phyloP scores from a whole-genome alignment of 78 protist genomes.

The Polysphondylium violaceum region DNA sequence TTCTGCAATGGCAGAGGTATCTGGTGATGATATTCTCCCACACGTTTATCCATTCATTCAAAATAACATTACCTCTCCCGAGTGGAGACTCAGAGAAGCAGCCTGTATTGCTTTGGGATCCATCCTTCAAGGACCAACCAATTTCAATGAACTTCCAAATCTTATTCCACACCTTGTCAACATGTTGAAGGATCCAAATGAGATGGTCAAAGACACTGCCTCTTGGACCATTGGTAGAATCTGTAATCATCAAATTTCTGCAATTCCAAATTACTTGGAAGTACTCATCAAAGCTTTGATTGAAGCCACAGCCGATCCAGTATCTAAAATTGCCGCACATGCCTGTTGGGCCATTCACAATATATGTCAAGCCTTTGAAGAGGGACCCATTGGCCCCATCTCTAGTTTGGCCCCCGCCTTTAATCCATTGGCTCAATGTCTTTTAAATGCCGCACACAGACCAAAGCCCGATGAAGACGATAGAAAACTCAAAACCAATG shows the following conservation, averaged over 20 bases:
- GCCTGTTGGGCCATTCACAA: constrained; percentile 90
- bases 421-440: constrained; percentile 11
- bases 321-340: constrained; percentile 86
- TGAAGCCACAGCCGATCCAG: constrained; percentile 58
- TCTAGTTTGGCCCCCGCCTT: not conserved
- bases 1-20: constrained; percentile 45
- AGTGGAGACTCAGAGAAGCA: constrained; percentile 90
- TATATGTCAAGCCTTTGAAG: constrained; percentile 46
- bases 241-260: constrained; percentile 73
- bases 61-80: constrained; percentile 56
- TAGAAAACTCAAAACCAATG: constrained; percentile 75
- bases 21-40: constrained; percentile 80
- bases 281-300: not conserved
- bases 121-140: constrained; percentile 51
- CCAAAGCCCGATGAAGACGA: constrained; percentile 75
- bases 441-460: constrained; percentile 61
- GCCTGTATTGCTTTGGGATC: constrained; percentile 89
- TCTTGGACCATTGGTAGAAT: constrained; percentile 93
- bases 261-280: constrained; percentile 11
- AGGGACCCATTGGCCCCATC: constrained; percentile 54
- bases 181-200: constrained; percentile 47
- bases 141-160: not conserved
- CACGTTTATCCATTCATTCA: constrained; percentile 86
- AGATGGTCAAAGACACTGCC: constrained; percentile 88
- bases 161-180: constrained; percentile 19